phyloP scores from a whole-genome alignment of 1,284 basidiomycete species.

The Leucoagaricus sp. region DNA sequence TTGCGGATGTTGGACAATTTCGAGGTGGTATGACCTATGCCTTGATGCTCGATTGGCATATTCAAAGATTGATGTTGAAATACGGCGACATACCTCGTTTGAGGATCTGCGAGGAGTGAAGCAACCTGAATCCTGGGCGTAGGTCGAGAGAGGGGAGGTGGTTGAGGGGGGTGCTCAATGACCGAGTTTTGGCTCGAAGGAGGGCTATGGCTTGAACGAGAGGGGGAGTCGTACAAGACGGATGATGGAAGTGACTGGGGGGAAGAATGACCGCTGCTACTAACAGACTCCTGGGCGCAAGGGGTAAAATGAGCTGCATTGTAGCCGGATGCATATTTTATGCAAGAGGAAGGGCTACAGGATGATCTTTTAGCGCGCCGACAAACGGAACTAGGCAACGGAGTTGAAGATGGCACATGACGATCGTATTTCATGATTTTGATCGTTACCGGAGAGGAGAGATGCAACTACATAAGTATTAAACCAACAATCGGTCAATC shows the following conservation, averaged over 20 bases:
- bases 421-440: conserved; percentile 21
- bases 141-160: conserved; percentile 35
- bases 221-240: conserved; percentile 34
- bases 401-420: conserved; percentile 25
- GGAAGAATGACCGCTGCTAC: conserved; percentile 41
- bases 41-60: conserved; percentile 4
- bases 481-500: conserved; percentile 14
- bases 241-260: conserved; percentile 38
- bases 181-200: conserved; percentile 41
- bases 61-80: neutral
- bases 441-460: conserved; percentile 18
- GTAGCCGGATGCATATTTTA: conserved; percentile 26
- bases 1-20: conserved; percentile 80
- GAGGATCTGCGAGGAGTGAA: conserved; percentile 53
- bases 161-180: conserved; percentile 33
- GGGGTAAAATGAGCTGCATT: conserved; percentile 19
- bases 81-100: conserved; percentile 43
- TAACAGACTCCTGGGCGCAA: conserved; percentile 23
- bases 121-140: conserved; percentile 55
- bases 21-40: conserved; percentile 67
- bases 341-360: conserved; percentile 15
- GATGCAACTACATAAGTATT: conserved; percentile 19
- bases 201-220: conserved; percentile 34
- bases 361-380: conserved; percentile 23
- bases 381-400: conserved; percentile 24